Evolutionary conservation across 768 basidiomycete genomes (phyloP), one percentile per base, ranked within the genome.

Genomic region (Gymnopilus dilepis): DNA sequence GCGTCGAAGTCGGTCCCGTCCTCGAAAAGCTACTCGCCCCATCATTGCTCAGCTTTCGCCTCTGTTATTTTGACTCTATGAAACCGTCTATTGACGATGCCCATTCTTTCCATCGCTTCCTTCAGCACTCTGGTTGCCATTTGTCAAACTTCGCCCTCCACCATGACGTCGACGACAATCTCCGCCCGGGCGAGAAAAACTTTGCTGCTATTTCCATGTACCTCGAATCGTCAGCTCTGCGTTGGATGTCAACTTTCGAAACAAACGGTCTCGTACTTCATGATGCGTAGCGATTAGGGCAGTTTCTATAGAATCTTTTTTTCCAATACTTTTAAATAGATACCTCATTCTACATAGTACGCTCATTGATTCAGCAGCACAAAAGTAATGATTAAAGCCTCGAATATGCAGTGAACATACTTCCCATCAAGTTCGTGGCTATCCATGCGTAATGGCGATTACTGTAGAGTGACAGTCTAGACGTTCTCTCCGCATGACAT

Each of bases 401-500:
- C n/a, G n/a, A n/a, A n/a, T n/a, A n/a, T n/a, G n/a, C n/a, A n/a
- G n/a, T n/a, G n/a, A n/a, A n/a, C n/a, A n/a, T n/a, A n/a, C n/a
- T n/a, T n/a, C n/a, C n/a, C n/a, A n/a, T n/a, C n/a, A n/a, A n/a
- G n/a, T n/a, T n/a, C n/a, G n/a, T n/a, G n/a, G n/a, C n/a, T n/a
- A n/a, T n/a, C n/a, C n/a, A n/a, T n/a, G n/a, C n/a, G n/a, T n/a
- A n/a, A n/a, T n/a, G n/a, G n/a, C n/a, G n/a, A n/a, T n/a, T n/a
- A n/a, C n/a, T n/a, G n/a, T n/a, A n/a, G n/a, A n/a, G n/a, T n/a
- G n/a, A n/a, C n/a, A n/a, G n/a, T n/a, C n/a, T n/a, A n/a, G 17
- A 41, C 19, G 40, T 41, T 41, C 17, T n/a, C n/a, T n/a, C n/a
- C n/a, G 33, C 40, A 13, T 0, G 78, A 81, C 50, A 73, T 76